phyloP scores from a whole-genome alignment of 345 rosid genomes.

The Mercurialis annua region DNA sequence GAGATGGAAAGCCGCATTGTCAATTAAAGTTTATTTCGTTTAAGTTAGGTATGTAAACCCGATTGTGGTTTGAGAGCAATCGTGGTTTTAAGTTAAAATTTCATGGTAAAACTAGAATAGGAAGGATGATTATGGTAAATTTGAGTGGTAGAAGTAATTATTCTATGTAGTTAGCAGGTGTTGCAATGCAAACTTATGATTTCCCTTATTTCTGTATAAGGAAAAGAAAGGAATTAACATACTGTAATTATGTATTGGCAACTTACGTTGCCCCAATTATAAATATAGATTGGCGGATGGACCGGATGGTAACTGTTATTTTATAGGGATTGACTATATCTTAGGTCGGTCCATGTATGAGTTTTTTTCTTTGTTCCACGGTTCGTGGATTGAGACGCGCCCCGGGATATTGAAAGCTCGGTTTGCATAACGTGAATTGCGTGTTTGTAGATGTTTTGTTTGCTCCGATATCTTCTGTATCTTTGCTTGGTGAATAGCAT shows the following conservation, averaged over 20 bases:
- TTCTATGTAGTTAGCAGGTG: slow-evolving; percentile 18
- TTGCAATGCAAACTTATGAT: slow-evolving; percentile 9
- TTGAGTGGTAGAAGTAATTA: slow-evolving; percentile 10
- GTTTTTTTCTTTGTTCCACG: too few species aligned
- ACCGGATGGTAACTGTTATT: too few species aligned
- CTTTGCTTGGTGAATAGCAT: too few species aligned
- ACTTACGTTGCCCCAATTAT: slow-evolving; percentile 12
- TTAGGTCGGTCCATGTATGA: too few species aligned
- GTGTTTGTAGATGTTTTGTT: too few species aligned
- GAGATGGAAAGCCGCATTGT: slow-evolving; percentile 14
- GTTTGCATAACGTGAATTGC: too few species aligned
- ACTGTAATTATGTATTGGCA: slow-evolving; percentile 21
- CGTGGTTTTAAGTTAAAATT: too few species aligned
- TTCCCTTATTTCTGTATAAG: slow-evolving; percentile 1
- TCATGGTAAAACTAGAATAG: background rate
- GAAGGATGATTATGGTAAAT: background rate
- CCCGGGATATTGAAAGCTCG: too few species aligned
- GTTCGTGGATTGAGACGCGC: too few species aligned
- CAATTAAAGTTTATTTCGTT: slow-evolving; percentile 14
- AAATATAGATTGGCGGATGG: slow-evolving; percentile 7
- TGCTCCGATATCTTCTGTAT: too few species aligned
- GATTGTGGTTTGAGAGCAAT: slow-evolving; percentile 12
- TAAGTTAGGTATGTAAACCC: slow-evolving; percentile 18
- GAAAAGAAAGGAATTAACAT: slow-evolving; percentile 7
- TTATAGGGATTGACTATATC: background rate